These are phyloP conservation scores for Calonectria montana DNA, from an alignment of 2,329 filamentous ascomycete genomes.

Conservation along the genomic window DNA sequence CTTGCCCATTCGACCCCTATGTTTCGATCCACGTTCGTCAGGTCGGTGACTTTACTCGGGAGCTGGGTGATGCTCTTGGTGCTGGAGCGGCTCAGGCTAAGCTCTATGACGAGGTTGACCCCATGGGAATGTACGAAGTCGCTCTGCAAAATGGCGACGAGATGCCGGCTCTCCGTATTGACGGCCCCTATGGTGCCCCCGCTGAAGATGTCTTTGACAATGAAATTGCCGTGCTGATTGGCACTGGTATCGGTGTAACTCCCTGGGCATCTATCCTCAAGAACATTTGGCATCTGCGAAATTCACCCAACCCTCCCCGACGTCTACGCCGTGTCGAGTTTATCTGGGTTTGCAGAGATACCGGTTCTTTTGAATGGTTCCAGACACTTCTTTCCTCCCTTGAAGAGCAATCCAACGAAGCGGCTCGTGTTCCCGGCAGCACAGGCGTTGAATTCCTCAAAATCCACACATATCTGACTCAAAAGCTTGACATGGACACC, in stretches of 20 bases:
- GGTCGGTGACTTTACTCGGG: constrained; percentile 94
- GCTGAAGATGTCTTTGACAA: constrained; percentile 98
- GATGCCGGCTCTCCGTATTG: constrained; percentile 91
- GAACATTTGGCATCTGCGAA: constrained; percentile 97
- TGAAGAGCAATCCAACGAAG: constrained; percentile 83
- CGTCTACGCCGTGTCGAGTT: constrained; percentile 96
- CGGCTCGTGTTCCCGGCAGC: constrained; percentile 74
- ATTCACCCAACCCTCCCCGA: constrained; percentile 87
- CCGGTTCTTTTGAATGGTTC: constrained; percentile 98
- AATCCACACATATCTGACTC: constrained; percentile 98
- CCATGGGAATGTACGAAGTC: constrained; percentile 97
- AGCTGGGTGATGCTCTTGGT: constrained; percentile 95
- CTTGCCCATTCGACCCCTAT: constrained; percentile 95
- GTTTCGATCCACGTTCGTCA: constrained; percentile 95
- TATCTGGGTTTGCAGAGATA: constrained; percentile 98
- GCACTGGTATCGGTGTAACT: constrained; percentile 88
- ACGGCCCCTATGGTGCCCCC: constrained; percentile 95
- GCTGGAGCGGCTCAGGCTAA: constrained; percentile 88
- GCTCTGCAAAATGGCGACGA: constrained; percentile 91
- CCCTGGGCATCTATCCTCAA: constrained; percentile 91
- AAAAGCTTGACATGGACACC: constrained; percentile 90
- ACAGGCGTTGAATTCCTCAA: constrained; percentile 87
- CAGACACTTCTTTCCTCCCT: constrained; percentile 92
- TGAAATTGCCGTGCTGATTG: constrained; percentile 87
- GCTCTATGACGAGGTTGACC: constrained; percentile 90